phyloP scores from a whole-genome alignment of 495 filamentous ascomycete genomes.

The Hyaloscypha variabilis region DNA sequence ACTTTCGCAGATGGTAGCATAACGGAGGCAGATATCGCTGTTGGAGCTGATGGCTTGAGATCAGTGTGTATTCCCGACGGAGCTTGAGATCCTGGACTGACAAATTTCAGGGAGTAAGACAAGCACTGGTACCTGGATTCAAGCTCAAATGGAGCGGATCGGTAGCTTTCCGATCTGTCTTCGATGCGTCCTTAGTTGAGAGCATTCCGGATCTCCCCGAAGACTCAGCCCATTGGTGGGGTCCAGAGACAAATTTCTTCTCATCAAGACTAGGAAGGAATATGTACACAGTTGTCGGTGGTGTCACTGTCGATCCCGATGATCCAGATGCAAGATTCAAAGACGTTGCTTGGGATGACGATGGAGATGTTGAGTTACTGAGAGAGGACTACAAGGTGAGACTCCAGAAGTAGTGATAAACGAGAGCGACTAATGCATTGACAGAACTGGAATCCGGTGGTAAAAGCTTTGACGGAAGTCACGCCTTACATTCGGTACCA shows the following conservation, averaged over 20 bases:
- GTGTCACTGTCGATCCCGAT: conserved; percentile 42
- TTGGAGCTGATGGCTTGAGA: conserved; percentile 39
- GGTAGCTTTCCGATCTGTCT: conserved; percentile 49
- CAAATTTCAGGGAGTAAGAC: conserved; percentile 27
- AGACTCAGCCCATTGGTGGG: conserved; percentile 54
- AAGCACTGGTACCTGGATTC: conserved; percentile 44
- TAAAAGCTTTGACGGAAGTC: conserved; percentile 43
- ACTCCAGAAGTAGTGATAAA: not conserved
- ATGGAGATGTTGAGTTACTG: conserved; percentile 42
- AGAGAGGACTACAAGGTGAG: conserved; percentile 37
- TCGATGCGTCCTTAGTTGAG: conserved; percentile 42
- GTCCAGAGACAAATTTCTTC: conserved; percentile 50
- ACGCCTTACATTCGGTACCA: conserved; percentile 46
- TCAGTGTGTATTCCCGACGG: conserved; percentile 20
- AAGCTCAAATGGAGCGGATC: conserved; percentile 46
- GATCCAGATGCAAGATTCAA: conserved; percentile 36
- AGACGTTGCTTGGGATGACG: conserved; percentile 43
- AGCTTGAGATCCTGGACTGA: not conserved
- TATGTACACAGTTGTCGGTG: conserved; percentile 50
- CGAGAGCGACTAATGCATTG: not conserved
- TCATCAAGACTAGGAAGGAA: conserved; percentile 44
- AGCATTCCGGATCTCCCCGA: conserved; percentile 43
- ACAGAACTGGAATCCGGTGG: conserved; percentile 47
- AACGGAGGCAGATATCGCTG: conserved; percentile 35
- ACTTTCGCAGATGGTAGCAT: conserved; percentile 34